Conservation (phyloP, 2,329 filamentous ascomycete genomes). For the Diaporthe citriasiana region DNA sequence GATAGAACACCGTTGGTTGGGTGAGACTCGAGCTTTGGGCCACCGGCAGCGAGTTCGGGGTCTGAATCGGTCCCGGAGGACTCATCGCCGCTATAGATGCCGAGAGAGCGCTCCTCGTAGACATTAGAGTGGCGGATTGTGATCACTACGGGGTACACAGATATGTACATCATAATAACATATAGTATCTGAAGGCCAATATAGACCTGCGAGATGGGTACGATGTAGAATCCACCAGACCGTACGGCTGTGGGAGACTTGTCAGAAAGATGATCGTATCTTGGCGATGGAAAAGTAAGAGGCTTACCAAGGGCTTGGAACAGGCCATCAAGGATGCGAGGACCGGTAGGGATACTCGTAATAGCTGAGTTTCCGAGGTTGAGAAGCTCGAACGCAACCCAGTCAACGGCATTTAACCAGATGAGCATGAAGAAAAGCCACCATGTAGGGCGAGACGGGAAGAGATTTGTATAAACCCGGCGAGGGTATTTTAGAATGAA, state of each 20-base stretch:
- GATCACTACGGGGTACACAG: conserved; percentile 73
- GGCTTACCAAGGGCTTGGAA: conserved; percentile 71
- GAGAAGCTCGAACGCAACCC: conserved; percentile 75
- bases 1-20: background rate
- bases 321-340: conserved; percentile 73
- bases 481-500: conserved; percentile 70
- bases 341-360: conserved; percentile 63
- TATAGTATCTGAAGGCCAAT: conserved; percentile 73
- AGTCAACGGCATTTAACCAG: conserved; percentile 73
- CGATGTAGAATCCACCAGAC: conserved; percentile 76
- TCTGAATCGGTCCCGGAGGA: background rate
- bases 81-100: conserved; percentile 64
- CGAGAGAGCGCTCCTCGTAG: conserved; percentile 78
- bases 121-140: conserved; percentile 78
- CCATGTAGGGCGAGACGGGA: conserved; percentile 75
- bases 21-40: background rate
- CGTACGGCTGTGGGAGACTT: conserved; percentile 65
- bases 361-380: conserved; percentile 73
- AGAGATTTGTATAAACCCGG: conserved; percentile 74
- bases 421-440: conserved; percentile 74
- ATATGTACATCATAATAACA: conserved; percentile 77
- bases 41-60: conserved; percentile 16
- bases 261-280: background rate
- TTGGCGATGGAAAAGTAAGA: background rate
- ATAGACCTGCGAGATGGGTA: conserved; percentile 68